A percentile compares a stretch with the other conserved stretches of the same genome.
These are phyloP conservation scores for Lentinula guzmanii DNA, from an alignment of 768 basidiomycete genomes.

Conservation along the genomic window DNA sequence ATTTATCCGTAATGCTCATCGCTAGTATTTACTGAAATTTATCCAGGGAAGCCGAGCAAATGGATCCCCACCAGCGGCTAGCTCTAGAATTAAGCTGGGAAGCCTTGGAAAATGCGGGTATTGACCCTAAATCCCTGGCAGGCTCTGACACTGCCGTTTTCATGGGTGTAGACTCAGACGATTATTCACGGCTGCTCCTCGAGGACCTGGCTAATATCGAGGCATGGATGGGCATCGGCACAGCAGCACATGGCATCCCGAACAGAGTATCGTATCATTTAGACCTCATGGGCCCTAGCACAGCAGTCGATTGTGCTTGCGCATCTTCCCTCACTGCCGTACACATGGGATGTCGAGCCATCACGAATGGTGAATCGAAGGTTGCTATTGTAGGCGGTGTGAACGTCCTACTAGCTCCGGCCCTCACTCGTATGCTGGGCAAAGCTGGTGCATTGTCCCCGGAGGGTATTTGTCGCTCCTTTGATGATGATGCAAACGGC, in stretches of 20 bases:
- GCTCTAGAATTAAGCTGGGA: slow-evolving; percentile 1
- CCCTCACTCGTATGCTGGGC: slow-evolving; percentile 4
- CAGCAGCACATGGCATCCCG: slow-evolving; percentile 18
- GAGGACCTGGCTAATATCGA: neutral
- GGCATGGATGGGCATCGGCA: slow-evolving; percentile 3
- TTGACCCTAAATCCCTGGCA: neutral
- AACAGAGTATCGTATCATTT: slow-evolving; percentile 25
- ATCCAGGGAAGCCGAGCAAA: neutral
- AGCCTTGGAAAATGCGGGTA: neutral
- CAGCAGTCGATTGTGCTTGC: slow-evolving; percentile 33
- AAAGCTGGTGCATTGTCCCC: slow-evolving; percentile 22
- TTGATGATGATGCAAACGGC: slow-evolving; percentile 23
- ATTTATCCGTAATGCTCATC: neutral
- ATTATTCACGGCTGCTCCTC: neutral
- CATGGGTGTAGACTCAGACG: slow-evolving; percentile 2
- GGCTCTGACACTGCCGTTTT: slow-evolving; percentile 1
- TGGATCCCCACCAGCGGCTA: neutral
- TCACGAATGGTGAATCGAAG: slow-evolving; percentile 28
- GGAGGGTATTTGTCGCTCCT: slow-evolving; percentile 25
- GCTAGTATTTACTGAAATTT: neutral
- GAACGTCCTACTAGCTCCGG: slow-evolving; percentile 20
- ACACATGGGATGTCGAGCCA: slow-evolving; percentile 30
- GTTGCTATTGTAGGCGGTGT: slow-evolving; percentile 29
- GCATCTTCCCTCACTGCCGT: slow-evolving; percentile 29
- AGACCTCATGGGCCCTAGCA: slow-evolving; percentile 24